These are phyloP conservation scores for Wickerhamomyces silvicola DNA, from an alignment of 805 yeast genomes.

Conservation along the genomic window DNA sequence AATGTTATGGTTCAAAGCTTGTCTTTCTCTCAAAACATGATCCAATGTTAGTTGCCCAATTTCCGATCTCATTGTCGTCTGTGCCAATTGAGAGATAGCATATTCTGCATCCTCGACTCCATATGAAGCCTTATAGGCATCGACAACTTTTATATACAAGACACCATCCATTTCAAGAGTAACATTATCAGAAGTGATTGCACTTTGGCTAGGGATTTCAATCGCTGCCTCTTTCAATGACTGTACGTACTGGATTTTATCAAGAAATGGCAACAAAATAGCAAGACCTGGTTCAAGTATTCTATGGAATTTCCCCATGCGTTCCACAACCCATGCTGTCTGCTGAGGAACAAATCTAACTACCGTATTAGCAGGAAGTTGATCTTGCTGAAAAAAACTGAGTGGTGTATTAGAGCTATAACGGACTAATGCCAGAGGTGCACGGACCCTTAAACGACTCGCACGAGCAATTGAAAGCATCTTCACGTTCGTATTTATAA, in stretches of 20 bases:
- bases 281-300: constrained; percentile 75
- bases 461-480: too few relatives aligned
- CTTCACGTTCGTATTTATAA: too few relatives aligned
- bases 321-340: constrained; percentile 84
- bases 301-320: constrained; percentile 79
- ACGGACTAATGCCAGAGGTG: too few relatives aligned
- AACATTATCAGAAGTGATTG: constrained; percentile 82
- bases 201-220: constrained; percentile 78
- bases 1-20: constrained; percentile 62
- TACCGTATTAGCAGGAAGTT: constrained; percentile 69
- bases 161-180: constrained; percentile 82
- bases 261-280: constrained; percentile 63
- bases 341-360: constrained; percentile 83
- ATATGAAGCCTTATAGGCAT: constrained; percentile 79
- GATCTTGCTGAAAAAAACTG: constrained; percentile 54
- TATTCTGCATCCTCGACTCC: constrained; percentile 87
- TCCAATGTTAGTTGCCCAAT: constrained; percentile 80
- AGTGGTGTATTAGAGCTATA: constrained; percentile 23
- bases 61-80: constrained; percentile 86
- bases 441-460: too few relatives aligned
- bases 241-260: constrained; percentile 75
- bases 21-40: constrained; percentile 72
- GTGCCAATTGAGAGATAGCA: constrained; percentile 81
- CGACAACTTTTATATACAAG: constrained; percentile 67
- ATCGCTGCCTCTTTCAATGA: constrained; percentile 79